Base-by-base conservation (phyloP, 108 stramenopile genomes). In the Fistulifera pelliculosa region DNA sequence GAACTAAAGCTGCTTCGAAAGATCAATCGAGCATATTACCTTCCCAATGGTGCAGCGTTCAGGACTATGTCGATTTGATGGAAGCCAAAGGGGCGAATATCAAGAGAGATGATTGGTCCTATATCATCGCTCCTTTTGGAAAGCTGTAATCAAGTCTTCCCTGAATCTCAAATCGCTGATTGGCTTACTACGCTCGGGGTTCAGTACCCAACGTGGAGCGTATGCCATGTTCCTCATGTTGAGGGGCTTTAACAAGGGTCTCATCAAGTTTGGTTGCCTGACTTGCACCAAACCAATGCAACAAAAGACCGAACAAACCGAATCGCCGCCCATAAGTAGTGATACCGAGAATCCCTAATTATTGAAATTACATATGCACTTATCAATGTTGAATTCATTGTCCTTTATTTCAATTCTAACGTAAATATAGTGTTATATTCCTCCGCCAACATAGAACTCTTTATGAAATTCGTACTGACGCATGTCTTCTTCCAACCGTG, bases 51-150 rank as follows among this genome's bases (percentile, higher is more conserved):
- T 91, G 90, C 41, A 79, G 79, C 56, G 81, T 77, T 10, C 44
- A 70, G 23, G 84, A 90, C 58, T 96, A 96, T 60, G 79, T 83
- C 12, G 47, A 73, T 13, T 49, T 96, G 27, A 47, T 90, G 51
- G 65, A 87, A 52, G 71, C 71, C 21, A 66, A 76, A 45, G 92
- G 91, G 35, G 73, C 80, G 11, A 63, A 87, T 35, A 69, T 92
- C 21, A 62, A 60, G 44, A 60, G 79, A 13, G 91, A 81, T 47
- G 94, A 96, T 61, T 96, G 94, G 94, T 85, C 83, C 12, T 80
- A 83, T 59, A 76, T 88, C 52, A 90, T 96, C 60, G 87, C 86
- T 23, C 94, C 94, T 96, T 96, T 74, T 96, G 94, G 94, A 91
- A 90, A 64, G 94, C 94, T 10, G 94, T 96, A 27, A 88, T 93